Conservation (phyloP, 2,329 filamentous ascomycete species). For the Pyrenochaeta sp. region DNA sequence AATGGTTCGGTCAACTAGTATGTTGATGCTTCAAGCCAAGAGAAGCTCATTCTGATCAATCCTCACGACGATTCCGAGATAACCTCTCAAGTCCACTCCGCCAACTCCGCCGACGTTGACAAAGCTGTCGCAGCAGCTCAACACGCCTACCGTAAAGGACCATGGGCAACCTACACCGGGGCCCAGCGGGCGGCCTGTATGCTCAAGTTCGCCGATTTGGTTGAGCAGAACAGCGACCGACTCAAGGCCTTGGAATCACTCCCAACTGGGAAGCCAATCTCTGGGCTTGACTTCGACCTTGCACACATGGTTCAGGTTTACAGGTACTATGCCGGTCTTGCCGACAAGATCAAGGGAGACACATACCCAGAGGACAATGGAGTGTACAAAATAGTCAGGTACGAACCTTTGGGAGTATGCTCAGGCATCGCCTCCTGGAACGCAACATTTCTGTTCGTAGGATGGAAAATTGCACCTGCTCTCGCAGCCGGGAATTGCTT, state of each 20-base stretch:
- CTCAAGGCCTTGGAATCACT: conserved; percentile 73
- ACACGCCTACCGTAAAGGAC: conserved; percentile 62
- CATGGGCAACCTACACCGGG: conserved; percentile 69
- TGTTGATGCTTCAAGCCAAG: background rate
- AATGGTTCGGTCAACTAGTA: background rate
- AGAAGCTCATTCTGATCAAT: background rate
- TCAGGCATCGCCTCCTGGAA: conserved; percentile 81
- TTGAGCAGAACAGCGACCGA: conserved; percentile 67
- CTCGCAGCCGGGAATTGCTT: conserved; percentile 39
- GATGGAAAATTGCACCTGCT: conserved; percentile 71
- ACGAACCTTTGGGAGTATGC: conserved; percentile 78
- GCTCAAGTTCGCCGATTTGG: conserved; percentile 69
- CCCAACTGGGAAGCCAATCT: conserved; percentile 77
- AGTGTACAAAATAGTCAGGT: conserved; percentile 67
- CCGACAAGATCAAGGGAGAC: conserved; percentile 78
- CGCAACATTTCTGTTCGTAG: conserved; percentile 74
- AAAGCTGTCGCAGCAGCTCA: conserved; percentile 68
- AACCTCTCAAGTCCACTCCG: conserved; percentile 64
- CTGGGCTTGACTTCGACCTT: conserved; percentile 66
- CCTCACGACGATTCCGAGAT: background rate
- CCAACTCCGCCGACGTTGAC: conserved; percentile 69
- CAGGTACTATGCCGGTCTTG: conserved; percentile 61
- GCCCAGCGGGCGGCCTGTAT: background rate
- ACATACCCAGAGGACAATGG: conserved; percentile 71
- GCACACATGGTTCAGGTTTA: conserved; percentile 66